Evolutionary conservation across 805 yeast genomes (phyloP).

Genomic region (Sugiyamaella lignohabitans): DNA sequence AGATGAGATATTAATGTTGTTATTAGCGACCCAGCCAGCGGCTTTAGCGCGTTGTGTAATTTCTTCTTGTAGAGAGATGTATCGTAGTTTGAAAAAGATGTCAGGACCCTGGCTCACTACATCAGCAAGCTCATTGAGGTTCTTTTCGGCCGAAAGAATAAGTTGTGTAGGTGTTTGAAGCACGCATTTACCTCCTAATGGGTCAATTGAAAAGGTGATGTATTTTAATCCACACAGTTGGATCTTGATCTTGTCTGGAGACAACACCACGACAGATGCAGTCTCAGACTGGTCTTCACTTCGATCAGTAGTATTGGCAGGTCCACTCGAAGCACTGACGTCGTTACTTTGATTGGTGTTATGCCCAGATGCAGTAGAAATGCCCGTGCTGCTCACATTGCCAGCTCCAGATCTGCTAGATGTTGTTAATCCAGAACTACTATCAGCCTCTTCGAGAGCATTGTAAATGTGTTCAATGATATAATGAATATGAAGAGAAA

Average conservation of each 20-base stretch:
- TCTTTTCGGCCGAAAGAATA: conserved; percentile 31
- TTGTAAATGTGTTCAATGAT: conserved; percentile 24
- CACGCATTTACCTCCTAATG: conserved; percentile 20
- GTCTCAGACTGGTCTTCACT: background rate
- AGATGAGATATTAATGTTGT: conserved; percentile 43
- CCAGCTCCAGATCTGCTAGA: no score
- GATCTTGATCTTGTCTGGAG: conserved; percentile 17
- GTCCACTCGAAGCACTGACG: background rate
- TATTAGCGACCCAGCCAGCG: conserved; percentile 63
- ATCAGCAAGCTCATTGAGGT: conserved; percentile 24
- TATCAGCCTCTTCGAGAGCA: conserved; percentile 1
- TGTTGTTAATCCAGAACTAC: background rate
- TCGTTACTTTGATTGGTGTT: background rate
- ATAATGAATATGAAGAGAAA: conserved; percentile 36
- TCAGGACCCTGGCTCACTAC: conserved; percentile 20
- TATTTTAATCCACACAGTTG: conserved; percentile 17
- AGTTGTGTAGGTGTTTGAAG: conserved; percentile 39
- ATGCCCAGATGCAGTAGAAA: background rate
- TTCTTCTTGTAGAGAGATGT: conserved; percentile 45
- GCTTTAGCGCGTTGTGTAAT: conserved; percentile 52
- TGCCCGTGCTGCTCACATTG: background rate
- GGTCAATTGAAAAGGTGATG: conserved; percentile 21
- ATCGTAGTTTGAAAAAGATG: conserved; percentile 41
- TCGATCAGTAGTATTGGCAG: background rate
- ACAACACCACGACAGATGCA: conserved; percentile 1